Percentiles rank a stretch among this genome's conserved stretches.
phyloP scores from a whole-genome alignment of 176 grass and related monocot genomes.

The Oropetium thomaeum region DNA sequence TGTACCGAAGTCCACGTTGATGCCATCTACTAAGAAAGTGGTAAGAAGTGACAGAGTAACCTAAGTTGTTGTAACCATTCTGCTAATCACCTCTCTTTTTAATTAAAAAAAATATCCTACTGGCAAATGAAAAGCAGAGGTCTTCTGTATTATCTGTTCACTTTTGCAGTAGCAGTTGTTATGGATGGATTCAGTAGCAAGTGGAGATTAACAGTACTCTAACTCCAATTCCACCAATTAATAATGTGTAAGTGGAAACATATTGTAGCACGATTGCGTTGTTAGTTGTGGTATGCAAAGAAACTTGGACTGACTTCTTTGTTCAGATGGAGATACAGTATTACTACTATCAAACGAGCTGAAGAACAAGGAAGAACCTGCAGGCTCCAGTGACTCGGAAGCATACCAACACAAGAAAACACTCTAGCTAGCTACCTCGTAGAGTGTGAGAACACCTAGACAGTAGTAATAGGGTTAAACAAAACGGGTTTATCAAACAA shows the following conservation, averaged over 20 bases:
- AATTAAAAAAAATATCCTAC: neutral
- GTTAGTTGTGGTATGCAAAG: neutral
- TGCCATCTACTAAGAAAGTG: slow-evolving; percentile 17
- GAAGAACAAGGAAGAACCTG: neutral
- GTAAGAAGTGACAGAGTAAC: neutral
- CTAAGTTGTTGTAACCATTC: neutral
- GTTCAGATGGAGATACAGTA: no score
- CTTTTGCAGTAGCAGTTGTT: slow-evolving; percentile 27
- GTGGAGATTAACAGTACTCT: neutral
- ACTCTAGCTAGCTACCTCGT: neutral
- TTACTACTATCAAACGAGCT: neutral
- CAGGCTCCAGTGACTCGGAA: neutral
- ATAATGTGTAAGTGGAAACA: neutral
- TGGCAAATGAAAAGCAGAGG: slow-evolving; percentile 18
- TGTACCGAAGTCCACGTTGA: slow-evolving; percentile 38
- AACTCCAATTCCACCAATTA: neutral
- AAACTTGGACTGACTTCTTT: neutral
- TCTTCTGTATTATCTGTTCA: neutral
- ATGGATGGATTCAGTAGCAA: neutral
- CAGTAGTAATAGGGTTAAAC: neutral
- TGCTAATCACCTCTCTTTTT: neutral
- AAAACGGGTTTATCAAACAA: slow-evolving; percentile 7
- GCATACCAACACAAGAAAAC: slow-evolving; percentile 14
- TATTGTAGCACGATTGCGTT: no score
- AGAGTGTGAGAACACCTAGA: neutral